Conservation (phyloP, 495 filamentous ascomycete genomes). For the Penicillium arizonense region DNA sequence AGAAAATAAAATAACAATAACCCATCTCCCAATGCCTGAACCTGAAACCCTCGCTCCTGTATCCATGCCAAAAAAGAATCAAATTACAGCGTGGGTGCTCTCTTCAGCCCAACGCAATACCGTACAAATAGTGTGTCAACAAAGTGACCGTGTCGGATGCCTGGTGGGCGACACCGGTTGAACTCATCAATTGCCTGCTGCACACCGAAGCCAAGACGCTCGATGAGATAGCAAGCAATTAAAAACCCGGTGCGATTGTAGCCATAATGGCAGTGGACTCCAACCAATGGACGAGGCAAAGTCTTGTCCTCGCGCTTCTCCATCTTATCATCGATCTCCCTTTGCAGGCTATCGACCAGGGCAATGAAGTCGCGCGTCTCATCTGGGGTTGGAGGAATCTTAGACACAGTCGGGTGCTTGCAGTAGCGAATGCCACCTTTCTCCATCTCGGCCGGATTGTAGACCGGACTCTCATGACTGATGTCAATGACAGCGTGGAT, state of each 20-base stretch:
- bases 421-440: slow-evolving; percentile 72
- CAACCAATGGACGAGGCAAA: slow-evolving; percentile 54
- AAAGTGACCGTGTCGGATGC: slow-evolving; percentile 89
- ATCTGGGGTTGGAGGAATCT: slow-evolving; percentile 76
- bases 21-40: slow-evolving; percentile 6
- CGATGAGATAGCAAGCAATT: slow-evolving; percentile 87
- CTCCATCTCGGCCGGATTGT: slow-evolving; percentile 74
- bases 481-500: slow-evolving; percentile 85
- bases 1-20: slow-evolving; percentile 4
- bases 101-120: slow-evolving; percentile 60
- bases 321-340: slow-evolving; percentile 38
- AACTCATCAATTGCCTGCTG: slow-evolving; percentile 82
- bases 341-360: slow-evolving; percentile 68
- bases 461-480: slow-evolving; percentile 80
- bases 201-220: slow-evolving; percentile 68
- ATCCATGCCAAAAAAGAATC: slow-evolving; percentile 1
- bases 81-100: slow-evolving; percentile 48
- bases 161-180: slow-evolving; percentile 66
- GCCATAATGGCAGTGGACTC: slow-evolving; percentile 94
- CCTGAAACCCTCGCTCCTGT: background rate
- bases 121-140: slow-evolving; percentile 81
- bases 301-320: slow-evolving; percentile 46
- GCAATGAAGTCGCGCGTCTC: slow-evolving; percentile 77
- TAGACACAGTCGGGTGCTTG: slow-evolving; percentile 89
- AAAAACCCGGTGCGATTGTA: slow-evolving; percentile 92